Evolutionary conservation across 441 rosid species (phyloP), one percentile per base, ranked within the genome.

Genomic region (Capsella rubella): DNA sequence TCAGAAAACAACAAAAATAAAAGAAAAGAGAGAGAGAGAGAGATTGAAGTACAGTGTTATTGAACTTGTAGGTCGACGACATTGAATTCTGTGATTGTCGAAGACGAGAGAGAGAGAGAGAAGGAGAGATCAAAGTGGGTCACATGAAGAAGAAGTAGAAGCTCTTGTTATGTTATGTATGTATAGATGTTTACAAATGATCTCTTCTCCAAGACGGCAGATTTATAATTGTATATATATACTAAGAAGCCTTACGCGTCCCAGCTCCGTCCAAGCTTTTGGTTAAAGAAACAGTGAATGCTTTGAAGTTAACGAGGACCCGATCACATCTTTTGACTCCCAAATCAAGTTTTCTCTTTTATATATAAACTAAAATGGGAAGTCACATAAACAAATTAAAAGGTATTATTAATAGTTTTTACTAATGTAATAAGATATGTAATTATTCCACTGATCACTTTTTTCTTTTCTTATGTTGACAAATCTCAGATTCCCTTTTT

Each of bases 21-120:
- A 21, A 21, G 68, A 72, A 67, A 67, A 72, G 8, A 34, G 37
- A 61, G 65, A 35, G 10, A 35, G 10, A 0, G 72, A 65, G 78
- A 55, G 64, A 18, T 79, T 60, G 68, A 49, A 71, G 77, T 87
- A 92, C 96, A 80, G 86, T 62, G 18, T 89, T 64, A 83, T 82
- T 83, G 81, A 81, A 75, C 84, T 85, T 79, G 86, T 72, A 61
- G 49, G 88, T 85, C 74, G 95, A 79, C 94, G 94, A 79, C 95
- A 92, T 92, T 69, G 81, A 34, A 50, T 31, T 3, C 32, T 40
- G 21, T 42, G 51, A 21, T 34, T 34, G 8, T 46, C 32, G 52
- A 74, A 18, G 28, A 49, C 72, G 56, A 47, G 21, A 43, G 25
- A 49, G 50, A 54, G 27, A 50, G 52, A 46, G 4, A 27, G 31